Percentiles rank a stretch among this genome's conserved stretches.
Evolutionary conservation across 2,329 filamentous ascomycete genomes (phyloP).

Genomic region (Ceratocystiopsis sp.): DNA sequence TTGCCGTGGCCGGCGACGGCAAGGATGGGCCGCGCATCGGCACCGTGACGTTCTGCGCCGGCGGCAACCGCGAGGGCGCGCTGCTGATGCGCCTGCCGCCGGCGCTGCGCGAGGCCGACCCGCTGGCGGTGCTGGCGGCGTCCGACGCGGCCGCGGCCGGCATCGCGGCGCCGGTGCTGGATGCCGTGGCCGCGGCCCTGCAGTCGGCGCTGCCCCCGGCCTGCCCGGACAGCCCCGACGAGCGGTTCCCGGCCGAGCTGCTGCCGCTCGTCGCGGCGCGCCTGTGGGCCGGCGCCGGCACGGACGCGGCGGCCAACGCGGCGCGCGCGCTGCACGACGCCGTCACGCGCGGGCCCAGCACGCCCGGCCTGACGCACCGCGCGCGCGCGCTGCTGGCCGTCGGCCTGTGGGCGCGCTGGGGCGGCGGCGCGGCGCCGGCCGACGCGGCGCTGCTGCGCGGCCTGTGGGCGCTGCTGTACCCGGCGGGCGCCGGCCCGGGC

Average conservation of each 20-base stretch:
- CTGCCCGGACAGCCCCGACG: neutral
- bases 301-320: slow-evolving; percentile 36
- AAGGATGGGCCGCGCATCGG: slow-evolving; percentile 39
- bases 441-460: slow-evolving; percentile 27
- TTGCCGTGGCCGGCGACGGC: slow-evolving; percentile 53
- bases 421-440: slow-evolving; percentile 35
- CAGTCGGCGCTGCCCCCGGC: slow-evolving; percentile 24
- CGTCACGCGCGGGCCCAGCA: slow-evolving; percentile 47
- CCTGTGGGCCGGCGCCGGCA: slow-evolving; percentile 33
- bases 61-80: slow-evolving; percentile 72
- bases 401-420: slow-evolving; percentile 58
- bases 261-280: slow-evolving; percentile 28
- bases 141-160: neutral
- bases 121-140: slow-evolving; percentile 28
- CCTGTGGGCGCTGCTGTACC: slow-evolving; percentile 25
- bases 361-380: slow-evolving; percentile 58
- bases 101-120: slow-evolving; percentile 43
- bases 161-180: neutral
- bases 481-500: slow-evolving; percentile 6
- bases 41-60: slow-evolving; percentile 63
- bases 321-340: slow-evolving; percentile 57
- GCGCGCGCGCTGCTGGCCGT: slow-evolving; percentile 55
- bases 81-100: slow-evolving; percentile 53
- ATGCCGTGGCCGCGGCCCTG: slow-evolving; percentile 22
- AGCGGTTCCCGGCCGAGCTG: slow-evolving; percentile 10